These are phyloP conservation scores for Durusdinium trenchii DNA, from an alignment of 73 alveolate species.

Conservation along the genomic window DNA sequence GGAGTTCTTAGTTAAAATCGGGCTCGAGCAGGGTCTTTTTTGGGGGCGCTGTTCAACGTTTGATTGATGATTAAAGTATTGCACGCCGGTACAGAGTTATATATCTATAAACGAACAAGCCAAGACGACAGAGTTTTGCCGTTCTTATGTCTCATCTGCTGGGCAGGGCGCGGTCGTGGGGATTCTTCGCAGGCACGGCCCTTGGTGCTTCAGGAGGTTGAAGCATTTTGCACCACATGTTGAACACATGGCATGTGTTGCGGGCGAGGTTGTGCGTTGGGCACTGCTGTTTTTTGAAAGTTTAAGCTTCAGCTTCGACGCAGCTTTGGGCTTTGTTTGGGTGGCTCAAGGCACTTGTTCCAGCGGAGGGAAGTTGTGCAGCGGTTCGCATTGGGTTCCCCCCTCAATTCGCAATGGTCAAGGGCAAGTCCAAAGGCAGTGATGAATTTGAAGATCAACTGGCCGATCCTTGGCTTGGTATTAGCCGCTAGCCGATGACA, in stretches of 20 bases:
- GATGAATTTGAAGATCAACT: slow-evolving; percentile 31
- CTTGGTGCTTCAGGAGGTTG: background rate
- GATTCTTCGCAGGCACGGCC: background rate
- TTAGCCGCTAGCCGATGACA: too few species aligned
- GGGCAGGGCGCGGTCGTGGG: slow-evolving; percentile 42
- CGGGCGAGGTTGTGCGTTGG: too few species aligned
- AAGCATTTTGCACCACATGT: background rate
- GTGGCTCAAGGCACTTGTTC: slow-evolving; percentile 30
- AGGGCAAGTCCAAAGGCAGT: slow-evolving; percentile 59
- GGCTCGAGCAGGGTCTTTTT: background rate
- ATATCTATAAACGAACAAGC: background rate
- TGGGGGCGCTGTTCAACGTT: background rate
- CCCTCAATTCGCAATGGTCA: slow-evolving; percentile 30
- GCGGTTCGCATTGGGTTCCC: background rate
- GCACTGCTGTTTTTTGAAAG: too few species aligned
- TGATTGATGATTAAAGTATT: background rate
- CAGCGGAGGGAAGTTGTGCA: background rate
- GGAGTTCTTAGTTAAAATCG: background rate
- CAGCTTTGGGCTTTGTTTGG: background rate
- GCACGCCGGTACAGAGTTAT: background rate
- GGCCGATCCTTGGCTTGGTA: slow-evolving; percentile 9
- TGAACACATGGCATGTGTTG: too few species aligned
- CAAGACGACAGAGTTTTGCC: background rate
- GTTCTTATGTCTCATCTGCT: background rate
- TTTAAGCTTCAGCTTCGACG: background rate